Percentiles rank a stretch among this genome's conserved stretches.
These are phyloP conservation scores for Saccharomycopsis oosterbeekiorum DNA, from an alignment of 805 yeast genomes.

Conservation along the genomic window DNA sequence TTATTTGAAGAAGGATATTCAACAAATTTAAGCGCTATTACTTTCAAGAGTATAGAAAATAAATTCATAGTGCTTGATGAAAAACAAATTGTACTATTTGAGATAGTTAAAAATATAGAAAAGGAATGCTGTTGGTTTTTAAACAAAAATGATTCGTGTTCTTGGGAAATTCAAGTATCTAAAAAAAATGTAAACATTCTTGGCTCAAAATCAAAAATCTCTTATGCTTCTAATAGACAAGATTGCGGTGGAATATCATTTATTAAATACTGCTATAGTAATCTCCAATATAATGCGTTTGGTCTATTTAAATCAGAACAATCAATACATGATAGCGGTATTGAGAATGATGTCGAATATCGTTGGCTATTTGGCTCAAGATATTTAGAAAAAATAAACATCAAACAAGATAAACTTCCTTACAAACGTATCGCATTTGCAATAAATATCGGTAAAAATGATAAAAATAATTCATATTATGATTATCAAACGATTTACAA, in stretches of 20 bases:
- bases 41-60: background rate
- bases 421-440: slow-evolving; percentile 16
- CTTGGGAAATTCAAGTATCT: slow-evolving; percentile 6
- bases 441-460: slow-evolving; percentile 4
- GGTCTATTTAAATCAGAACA: background rate
- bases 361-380: slow-evolving; percentile 12
- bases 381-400: slow-evolving; percentile 11
- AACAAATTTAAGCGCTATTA: slow-evolving; percentile 3
- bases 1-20: slow-evolving; percentile 4
- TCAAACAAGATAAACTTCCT: background rate
- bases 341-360: slow-evolving; percentile 1
- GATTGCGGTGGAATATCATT: background rate
- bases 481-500: slow-evolving; percentile 14
- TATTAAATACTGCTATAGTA: slow-evolving; percentile 2
- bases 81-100: background rate
- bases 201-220: background rate
- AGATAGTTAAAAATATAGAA: background rate
- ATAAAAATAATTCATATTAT: background rate
- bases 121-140: slow-evolving; percentile 12
- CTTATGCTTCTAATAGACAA: background rate
- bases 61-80: slow-evolving; percentile 1
- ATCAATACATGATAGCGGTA: background rate
- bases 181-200: background rate
- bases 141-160: background rate
- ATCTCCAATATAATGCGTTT: slow-evolving; percentile 5